Conservation (phyloP, 192 early-diverging fungal genomes). For the Coemansia sp. region DNA sequence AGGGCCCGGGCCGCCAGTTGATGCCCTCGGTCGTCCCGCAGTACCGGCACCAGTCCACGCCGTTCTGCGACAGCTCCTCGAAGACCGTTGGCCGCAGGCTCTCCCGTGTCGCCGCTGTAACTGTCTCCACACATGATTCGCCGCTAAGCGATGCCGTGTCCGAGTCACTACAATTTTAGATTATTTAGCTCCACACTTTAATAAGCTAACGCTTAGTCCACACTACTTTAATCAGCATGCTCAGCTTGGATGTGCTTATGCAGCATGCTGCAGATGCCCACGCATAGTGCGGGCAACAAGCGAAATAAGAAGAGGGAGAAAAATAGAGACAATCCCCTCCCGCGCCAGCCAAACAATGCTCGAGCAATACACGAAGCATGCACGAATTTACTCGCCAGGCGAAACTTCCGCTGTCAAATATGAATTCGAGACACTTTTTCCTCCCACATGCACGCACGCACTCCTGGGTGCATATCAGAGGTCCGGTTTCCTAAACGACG, state of each 20-base stretch:
- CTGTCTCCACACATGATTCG: slow-evolving; percentile 45
- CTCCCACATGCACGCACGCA: slow-evolving; percentile 3
- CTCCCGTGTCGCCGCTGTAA: slow-evolving; percentile 33
- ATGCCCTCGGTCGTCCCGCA: slow-evolving; percentile 87
- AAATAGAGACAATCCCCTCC: slow-evolving; percentile 3
- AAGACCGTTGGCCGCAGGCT: slow-evolving; percentile 54
- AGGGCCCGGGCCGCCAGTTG: slow-evolving; percentile 90
- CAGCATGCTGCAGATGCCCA: background rate
- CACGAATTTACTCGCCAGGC: background rate
- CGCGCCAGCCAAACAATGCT: background rate
- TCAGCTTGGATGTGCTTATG: background rate
- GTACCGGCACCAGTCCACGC: slow-evolving; percentile 84
- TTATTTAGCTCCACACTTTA: background rate
- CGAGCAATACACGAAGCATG: slow-evolving; percentile 3
- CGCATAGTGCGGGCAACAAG: slow-evolving; percentile 9
- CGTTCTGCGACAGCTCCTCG: slow-evolving; percentile 49
- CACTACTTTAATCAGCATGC: background rate
- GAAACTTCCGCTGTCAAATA: no score
- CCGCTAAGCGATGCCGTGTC: slow-evolving; percentile 53
- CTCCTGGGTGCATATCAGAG: slow-evolving; percentile 2
- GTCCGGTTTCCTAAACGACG: slow-evolving; percentile 13
- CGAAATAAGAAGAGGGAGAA: background rate
- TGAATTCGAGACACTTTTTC: background rate
- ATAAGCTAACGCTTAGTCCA: background rate
- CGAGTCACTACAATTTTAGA: slow-evolving; percentile 35